These are phyloP conservation scores for Hygrophorus russula DNA, from an alignment of 768 basidiomycete species.

Conservation along the genomic window DNA sequence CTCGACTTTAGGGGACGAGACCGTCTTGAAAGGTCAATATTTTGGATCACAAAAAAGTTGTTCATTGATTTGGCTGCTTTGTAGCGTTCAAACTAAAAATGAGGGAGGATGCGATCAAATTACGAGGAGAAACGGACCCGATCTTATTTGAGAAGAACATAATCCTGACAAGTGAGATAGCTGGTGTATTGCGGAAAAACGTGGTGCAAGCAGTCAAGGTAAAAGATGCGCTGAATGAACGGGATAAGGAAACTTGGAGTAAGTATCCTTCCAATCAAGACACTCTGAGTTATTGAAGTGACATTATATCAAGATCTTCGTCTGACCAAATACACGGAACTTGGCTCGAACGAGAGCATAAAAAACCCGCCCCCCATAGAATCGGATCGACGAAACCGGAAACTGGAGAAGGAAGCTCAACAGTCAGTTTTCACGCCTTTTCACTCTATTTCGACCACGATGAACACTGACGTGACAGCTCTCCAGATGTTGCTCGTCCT, in stretches of 20 bases:
- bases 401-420: constrained; percentile 25
- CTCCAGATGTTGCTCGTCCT: constrained; percentile 14
- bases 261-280: constrained; percentile 13
- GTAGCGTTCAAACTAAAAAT: constrained; percentile 69
- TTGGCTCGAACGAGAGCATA: constrained; percentile 76
- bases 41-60: background rate
- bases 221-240: constrained; percentile 14
- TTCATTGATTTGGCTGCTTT: background rate
- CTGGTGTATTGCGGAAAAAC: constrained; percentile 65
- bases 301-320: constrained; percentile 42
- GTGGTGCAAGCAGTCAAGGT: constrained; percentile 70
- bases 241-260: constrained; percentile 46
- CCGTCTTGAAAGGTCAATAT: constrained; percentile 38
- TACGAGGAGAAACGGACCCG: constrained; percentile 30
- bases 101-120: constrained; percentile 41
- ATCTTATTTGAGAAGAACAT: constrained; percentile 41
- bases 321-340: constrained; percentile 72
- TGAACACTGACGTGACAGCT: constrained; percentile 9
- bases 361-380: constrained; percentile 44
- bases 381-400: constrained; percentile 37
- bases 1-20: constrained; percentile 37
- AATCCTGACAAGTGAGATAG: constrained; percentile 58
- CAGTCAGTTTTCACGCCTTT: constrained; percentile 8
- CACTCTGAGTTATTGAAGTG: background rate
- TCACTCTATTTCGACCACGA: constrained; percentile 17